Percentiles rank a stretch among this genome's conserved stretches.
phyloP scores from a whole-genome alignment of 1,139 yeast species.

The Casaregolazyma lundiana region DNA sequence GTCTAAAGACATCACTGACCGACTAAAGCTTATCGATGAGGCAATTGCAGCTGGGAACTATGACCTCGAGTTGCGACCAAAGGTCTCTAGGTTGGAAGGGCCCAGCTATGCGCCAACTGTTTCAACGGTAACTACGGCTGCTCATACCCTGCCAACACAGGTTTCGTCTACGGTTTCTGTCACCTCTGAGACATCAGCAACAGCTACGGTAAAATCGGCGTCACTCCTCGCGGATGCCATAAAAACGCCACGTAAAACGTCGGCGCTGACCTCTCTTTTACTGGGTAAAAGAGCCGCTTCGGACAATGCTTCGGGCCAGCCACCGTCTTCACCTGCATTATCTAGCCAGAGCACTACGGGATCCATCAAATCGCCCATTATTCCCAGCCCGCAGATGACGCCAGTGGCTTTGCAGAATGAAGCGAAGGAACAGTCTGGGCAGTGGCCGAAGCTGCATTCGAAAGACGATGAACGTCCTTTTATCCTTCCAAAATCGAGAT shows the following conservation, averaged over 20 bases:
- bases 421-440: neutral
- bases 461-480: neutral
- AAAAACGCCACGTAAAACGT: constrained; percentile 18
- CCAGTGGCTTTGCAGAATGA: neutral
- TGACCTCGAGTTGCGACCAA: constrained; percentile 21
- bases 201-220: constrained; percentile 15
- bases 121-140: neutral
- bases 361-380: neutral
- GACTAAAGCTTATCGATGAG: constrained; percentile 23
- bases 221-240: constrained; percentile 21
- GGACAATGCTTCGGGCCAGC: constrained; percentile 8
- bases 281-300: neutral
- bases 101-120: constrained; percentile 4
- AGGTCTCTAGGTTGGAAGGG: constrained; percentile 16
- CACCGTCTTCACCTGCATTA: neutral
- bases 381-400: neutral
- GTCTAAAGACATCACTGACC: constrained; percentile 21
- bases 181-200: constrained; percentile 24
- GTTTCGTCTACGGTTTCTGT: constrained; percentile 22
- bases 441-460: neutral
- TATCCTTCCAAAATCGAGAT: neutral
- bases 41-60: constrained; percentile 21
- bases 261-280: constrained; percentile 24
- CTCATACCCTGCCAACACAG: constrained; percentile 9
- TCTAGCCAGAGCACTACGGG: neutral